These are phyloP conservation scores for Juncus effusus DNA, from an alignment of 176 grass and related monocot genomes.

Conservation along the genomic window DNA sequence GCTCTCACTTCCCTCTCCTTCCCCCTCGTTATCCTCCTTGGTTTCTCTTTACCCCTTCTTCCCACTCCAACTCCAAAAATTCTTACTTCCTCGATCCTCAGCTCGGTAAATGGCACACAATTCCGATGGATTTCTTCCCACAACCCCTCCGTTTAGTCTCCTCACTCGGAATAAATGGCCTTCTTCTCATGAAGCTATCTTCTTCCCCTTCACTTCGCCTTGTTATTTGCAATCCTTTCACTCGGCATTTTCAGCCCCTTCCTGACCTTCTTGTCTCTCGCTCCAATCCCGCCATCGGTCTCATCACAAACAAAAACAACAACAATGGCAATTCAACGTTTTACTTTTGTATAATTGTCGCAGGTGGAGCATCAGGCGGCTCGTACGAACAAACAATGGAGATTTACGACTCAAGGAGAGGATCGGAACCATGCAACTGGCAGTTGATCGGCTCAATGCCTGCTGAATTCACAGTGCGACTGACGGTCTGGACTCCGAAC, in stretches of 20 bases:
- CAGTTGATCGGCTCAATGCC: slow-evolving; percentile 31
- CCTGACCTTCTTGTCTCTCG: slow-evolving; percentile 26
- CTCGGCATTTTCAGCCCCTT: slow-evolving; percentile 25
- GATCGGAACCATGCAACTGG: slow-evolving; percentile 13
- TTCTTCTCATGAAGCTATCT: slow-evolving; percentile 31
- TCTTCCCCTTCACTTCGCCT: slow-evolving; percentile 26
- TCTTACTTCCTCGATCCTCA: slow-evolving; percentile 22
- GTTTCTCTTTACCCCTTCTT: slow-evolving; percentile 33
- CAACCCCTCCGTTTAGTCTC: slow-evolving; percentile 35
- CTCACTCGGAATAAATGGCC: neutral
- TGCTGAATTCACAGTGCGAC: slow-evolving; percentile 36
- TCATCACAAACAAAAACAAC: neutral
- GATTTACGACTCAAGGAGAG: slow-evolving; percentile 29
- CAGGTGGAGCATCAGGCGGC: slow-evolving; percentile 27
- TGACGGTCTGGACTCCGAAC: slow-evolving; percentile 47
- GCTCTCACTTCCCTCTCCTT: neutral
- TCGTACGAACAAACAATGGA: slow-evolving; percentile 36
- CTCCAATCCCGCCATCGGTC: slow-evolving; percentile 36
- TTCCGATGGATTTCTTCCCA: slow-evolving; percentile 31
- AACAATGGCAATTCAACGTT: neutral
- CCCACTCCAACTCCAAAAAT: neutral
- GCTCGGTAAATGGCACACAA: slow-evolving; percentile 19
- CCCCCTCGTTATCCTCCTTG: slow-evolving; percentile 21
- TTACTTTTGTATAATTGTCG: slow-evolving; percentile 34
- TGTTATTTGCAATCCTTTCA: slow-evolving; percentile 37